phyloP scores from a whole-genome alignment of 345 rosid species.

The Aethionema arabicum region DNA sequence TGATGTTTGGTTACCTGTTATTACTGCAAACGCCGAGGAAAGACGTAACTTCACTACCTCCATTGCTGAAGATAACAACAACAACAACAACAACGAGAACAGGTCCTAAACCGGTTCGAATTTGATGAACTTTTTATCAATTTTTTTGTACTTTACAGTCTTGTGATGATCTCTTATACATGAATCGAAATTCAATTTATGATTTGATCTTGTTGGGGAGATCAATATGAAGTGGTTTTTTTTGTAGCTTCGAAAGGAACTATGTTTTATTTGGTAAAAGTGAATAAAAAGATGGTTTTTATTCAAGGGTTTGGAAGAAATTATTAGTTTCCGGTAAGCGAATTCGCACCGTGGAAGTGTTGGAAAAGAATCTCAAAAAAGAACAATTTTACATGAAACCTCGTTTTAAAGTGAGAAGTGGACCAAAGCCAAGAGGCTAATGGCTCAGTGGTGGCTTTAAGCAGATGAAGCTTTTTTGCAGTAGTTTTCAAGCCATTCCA shows the following conservation, averaged over 20 bases:
- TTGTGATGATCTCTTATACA: not conserved
- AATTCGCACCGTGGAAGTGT: too few species aligned
- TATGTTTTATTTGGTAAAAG: too few species aligned
- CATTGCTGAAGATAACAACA: conserved; percentile 16
- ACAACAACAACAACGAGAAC: conserved; percentile 6
- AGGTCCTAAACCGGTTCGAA: conserved; percentile 14
- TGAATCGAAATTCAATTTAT: too few species aligned
- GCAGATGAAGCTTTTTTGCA: conserved; percentile 62
- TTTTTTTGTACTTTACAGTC: not conserved
- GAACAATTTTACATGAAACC: too few species aligned
- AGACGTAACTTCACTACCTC: conserved; percentile 63
- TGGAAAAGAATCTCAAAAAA: too few species aligned
- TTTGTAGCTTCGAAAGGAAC: too few species aligned
- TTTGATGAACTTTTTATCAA: conserved; percentile 1
- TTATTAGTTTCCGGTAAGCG: too few species aligned
- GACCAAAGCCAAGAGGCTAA: not conserved
- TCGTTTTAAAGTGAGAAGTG: not conserved
- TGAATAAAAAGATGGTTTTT: too few species aligned
- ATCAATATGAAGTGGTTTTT: too few species aligned
- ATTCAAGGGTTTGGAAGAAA: too few species aligned
- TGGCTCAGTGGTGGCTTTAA: conserved; percentile 8
- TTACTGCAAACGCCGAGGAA: conserved; percentile 71
- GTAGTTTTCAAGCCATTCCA: conserved; percentile 84
- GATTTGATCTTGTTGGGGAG: too few species aligned
- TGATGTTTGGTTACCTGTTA: conserved; percentile 82